A percentile compares a stretch with the other conserved stretches of the same genome.
phyloP scores from a whole-genome alignment of 495 filamentous ascomycete genomes.

The Bacidia rubella region DNA sequence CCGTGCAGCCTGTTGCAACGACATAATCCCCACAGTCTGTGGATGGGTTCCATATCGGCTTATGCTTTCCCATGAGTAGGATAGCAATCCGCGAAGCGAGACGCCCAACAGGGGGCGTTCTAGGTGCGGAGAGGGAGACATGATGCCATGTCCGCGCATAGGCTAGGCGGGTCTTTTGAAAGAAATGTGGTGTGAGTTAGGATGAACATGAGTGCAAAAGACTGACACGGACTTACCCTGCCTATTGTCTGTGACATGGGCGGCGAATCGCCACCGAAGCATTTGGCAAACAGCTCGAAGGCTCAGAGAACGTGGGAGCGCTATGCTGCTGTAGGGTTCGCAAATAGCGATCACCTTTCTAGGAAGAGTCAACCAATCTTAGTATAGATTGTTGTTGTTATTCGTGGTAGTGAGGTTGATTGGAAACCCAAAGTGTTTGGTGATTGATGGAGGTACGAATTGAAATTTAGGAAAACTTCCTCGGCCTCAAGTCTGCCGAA shows the following conservation, averaged over 20 bases:
- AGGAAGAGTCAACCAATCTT: too few relatives aligned
- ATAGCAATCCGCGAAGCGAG: constrained; percentile 83
- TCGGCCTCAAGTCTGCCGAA: constrained; percentile 6
- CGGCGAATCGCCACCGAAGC: constrained; percentile 11
- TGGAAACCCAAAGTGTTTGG: too few relatives aligned
- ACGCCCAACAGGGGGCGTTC: constrained; percentile 55
- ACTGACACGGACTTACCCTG: constrained; percentile 33
- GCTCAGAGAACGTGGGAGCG: too few relatives aligned
- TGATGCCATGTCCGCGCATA: constrained; percentile 94
- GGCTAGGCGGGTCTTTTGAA: constrained; percentile 76
- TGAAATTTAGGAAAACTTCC: too few relatives aligned
- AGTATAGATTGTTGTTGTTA: too few relatives aligned
- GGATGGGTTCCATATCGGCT: constrained; percentile 89
- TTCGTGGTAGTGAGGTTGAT: too few relatives aligned
- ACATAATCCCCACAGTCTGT: constrained; percentile 99
- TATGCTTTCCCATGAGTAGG: constrained; percentile 96
- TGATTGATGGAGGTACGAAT: too few relatives aligned
- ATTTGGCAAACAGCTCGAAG: constrained; percentile 8
- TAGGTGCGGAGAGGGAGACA: constrained; percentile 50
- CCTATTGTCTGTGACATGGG: constrained; percentile 58
- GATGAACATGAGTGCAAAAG: background rate
- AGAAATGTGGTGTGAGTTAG: constrained; percentile 1
- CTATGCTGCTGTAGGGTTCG: too few relatives aligned
- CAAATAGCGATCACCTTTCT: too few relatives aligned
- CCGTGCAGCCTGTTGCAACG: constrained; percentile 76